Base-by-base conservation (phyloP, 148 eudicot species). In the Rhododendron ovatum region DNA sequence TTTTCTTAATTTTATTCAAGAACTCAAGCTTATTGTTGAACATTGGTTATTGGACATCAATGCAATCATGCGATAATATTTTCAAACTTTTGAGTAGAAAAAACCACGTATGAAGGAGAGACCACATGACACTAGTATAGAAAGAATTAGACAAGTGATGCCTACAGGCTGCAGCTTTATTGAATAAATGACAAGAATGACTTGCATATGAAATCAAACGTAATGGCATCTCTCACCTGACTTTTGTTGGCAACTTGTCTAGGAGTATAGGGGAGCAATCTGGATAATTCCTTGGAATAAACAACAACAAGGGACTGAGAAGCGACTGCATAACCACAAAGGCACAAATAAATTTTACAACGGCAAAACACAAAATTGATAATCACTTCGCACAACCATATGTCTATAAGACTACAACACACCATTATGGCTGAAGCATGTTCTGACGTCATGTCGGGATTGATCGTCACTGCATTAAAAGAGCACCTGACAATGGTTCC, bases 211-310 rank as follows among this genome's bases (percentile, higher is more conserved):
- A 51, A 73, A 43, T 7, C 11, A 71, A 69, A 7, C 37, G 17
- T 8, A 18, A 71, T 48, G 53, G 15, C n/a, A 82, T 35, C 71
- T 82, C 88, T 89, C 88, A 96, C 98, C 98, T 93, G 87, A 90
- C 90, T 86, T 91, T 92, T 81, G 88, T 93, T 26, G 98, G 96
- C 84, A 96, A 92, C 89, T 94, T 93, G 87, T 96, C 98, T 91
- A 96, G 78, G 86, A 96, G 89, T 73, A 93, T 80, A 39, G 98
- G 98, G 82, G 95, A 93, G 85, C 92, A 93, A 89, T 92, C 90
- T 79, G 98, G 98, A 90, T 96, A 96, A 89, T 93, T 93, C 50
- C 88, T 90, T 57, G 98, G 98, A 91, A 96, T 89, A 77, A 96
- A 93, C 90, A 96, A 78, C 83, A 88, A 85, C 77, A 96, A 87